These are phyloP conservation scores for Penicillium alfredii DNA, from an alignment of 495 filamentous ascomycete species.

Conservation along the genomic window DNA sequence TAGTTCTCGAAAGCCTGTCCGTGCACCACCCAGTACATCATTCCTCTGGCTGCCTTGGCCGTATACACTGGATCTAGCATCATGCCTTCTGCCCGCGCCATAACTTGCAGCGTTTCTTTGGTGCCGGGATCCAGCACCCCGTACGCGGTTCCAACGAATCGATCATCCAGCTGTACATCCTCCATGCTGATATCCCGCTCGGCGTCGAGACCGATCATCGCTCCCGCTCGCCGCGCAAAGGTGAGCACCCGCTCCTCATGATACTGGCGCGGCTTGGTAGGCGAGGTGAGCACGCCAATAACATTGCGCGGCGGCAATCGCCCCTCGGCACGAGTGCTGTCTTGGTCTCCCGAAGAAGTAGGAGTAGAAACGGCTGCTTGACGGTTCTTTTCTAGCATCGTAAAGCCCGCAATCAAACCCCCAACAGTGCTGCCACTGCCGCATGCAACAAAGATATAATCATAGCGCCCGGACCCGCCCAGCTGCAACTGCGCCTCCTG, in stretches of 20 bases:
- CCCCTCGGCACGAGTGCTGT: background rate
- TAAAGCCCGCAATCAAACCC: slow-evolving; percentile 36
- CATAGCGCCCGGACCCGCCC: slow-evolving; percentile 21
- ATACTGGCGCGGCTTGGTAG: slow-evolving; percentile 22
- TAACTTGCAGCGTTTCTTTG: slow-evolving; percentile 14
- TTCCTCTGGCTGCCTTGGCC: slow-evolving; percentile 28
- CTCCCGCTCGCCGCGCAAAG: slow-evolving; percentile 27
- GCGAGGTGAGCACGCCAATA: slow-evolving; percentile 33
- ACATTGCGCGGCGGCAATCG: slow-evolving; percentile 14
- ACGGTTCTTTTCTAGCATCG: slow-evolving; percentile 23
- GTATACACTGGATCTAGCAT: slow-evolving; percentile 39
- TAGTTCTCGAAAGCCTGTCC: slow-evolving; percentile 18
- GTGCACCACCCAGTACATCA: slow-evolving; percentile 26
- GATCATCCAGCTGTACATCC: slow-evolving; percentile 33
- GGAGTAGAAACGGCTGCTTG: no score
- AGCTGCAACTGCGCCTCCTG: slow-evolving; percentile 25
- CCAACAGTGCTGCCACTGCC: slow-evolving; percentile 38
- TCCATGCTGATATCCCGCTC: slow-evolving; percentile 20
- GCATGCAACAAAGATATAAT: slow-evolving; percentile 36
- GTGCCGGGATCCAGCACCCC: slow-evolving; percentile 27
- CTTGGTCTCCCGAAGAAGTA: no score
- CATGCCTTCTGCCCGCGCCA: slow-evolving; percentile 28
- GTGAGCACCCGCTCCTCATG: slow-evolving; percentile 29
- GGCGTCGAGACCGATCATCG: slow-evolving; percentile 24
- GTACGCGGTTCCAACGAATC: slow-evolving; percentile 31